phyloP scores from a whole-genome alignment of 768 basidiomycete genomes.

The Leccinellum albellum region DNA sequence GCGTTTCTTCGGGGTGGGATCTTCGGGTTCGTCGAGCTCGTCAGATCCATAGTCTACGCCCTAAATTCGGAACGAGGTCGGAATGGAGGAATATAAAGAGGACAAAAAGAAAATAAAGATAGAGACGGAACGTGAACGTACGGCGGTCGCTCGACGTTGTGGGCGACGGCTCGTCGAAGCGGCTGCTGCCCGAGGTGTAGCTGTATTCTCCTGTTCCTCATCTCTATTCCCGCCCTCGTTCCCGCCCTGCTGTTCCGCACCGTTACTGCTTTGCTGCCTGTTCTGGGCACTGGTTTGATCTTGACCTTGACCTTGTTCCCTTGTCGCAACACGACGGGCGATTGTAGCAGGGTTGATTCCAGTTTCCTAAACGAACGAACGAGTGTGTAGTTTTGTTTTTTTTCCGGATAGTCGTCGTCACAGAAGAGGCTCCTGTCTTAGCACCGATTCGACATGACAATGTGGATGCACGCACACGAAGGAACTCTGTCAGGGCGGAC shows the following conservation, averaged over 20 bases:
- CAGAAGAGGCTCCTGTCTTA: not conserved
- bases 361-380: constrained; percentile 37
- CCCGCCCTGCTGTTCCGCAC: constrained; percentile 14
- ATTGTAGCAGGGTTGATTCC: constrained; percentile 47
- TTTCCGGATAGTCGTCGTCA: constrained; percentile 23
- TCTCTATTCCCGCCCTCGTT: constrained; percentile 5
- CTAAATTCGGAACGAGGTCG: not conserved
- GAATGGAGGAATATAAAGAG: not conserved
- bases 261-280: constrained; percentile 6
- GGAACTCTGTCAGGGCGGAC: constrained; percentile 79
- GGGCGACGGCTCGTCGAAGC: constrained; percentile 14
- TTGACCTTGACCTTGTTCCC: constrained; percentile 29
- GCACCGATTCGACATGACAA: not conserved
- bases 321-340: constrained; percentile 35
- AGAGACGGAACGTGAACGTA: constrained; percentile 2
- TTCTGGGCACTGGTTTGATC: constrained; percentile 30
- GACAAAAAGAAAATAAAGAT: not conserved
- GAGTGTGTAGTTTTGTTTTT: not conserved
- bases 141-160: constrained; percentile 9
- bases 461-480: constrained; percentile 50
- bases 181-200: not conserved
- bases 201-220: not conserved
- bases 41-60: constrained; percentile 63
- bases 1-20: constrained; percentile 50
- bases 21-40: constrained; percentile 62